Conservation (phyloP, 1,139 yeast genomes). For the Protomyces macrosporus region DNA sequence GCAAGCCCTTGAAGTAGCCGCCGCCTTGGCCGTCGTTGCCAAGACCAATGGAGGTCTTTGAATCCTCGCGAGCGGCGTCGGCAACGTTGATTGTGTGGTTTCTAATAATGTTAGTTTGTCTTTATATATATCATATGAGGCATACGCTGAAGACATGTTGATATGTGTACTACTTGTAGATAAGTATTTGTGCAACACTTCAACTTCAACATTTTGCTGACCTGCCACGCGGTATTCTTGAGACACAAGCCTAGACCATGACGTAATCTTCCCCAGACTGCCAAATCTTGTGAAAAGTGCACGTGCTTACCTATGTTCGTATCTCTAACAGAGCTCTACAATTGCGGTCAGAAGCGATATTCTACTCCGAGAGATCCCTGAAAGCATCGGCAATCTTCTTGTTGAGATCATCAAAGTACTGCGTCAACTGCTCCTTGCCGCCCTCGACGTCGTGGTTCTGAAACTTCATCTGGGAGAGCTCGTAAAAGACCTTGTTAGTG, state of each 20-base stretch:
- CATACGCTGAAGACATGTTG: slow-evolving; percentile 18
- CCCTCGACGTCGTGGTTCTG: slow-evolving; percentile 71
- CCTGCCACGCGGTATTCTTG: no score
- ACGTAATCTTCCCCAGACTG: background rate
- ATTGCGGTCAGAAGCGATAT: background rate
- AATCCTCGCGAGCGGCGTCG: slow-evolving; percentile 22
- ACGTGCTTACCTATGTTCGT: no score
- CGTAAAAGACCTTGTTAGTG: slow-evolving; percentile 83
- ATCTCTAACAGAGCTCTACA: no score
- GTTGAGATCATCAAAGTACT: slow-evolving; percentile 53
- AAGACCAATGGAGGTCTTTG: slow-evolving; percentile 1
- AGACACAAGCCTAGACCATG: background rate
- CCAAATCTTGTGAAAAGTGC: no score
- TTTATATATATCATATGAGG: background rate
- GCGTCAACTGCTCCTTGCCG: slow-evolving; percentile 72
- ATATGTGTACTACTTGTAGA: background rate
- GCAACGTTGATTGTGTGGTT: slow-evolving; percentile 20
- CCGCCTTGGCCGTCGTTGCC: slow-evolving; percentile 24
- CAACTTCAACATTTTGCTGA: no score
- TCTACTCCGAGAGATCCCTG: slow-evolving; percentile 8
- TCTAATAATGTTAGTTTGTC: background rate
- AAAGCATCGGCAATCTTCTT: slow-evolving; percentile 15
- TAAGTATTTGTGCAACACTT: no score
- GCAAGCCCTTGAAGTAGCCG: slow-evolving; percentile 19
- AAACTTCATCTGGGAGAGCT: slow-evolving; percentile 91